phyloP scores from a whole-genome alignment of 345 rosid species.

The Streptanthus diversifolius region DNA sequence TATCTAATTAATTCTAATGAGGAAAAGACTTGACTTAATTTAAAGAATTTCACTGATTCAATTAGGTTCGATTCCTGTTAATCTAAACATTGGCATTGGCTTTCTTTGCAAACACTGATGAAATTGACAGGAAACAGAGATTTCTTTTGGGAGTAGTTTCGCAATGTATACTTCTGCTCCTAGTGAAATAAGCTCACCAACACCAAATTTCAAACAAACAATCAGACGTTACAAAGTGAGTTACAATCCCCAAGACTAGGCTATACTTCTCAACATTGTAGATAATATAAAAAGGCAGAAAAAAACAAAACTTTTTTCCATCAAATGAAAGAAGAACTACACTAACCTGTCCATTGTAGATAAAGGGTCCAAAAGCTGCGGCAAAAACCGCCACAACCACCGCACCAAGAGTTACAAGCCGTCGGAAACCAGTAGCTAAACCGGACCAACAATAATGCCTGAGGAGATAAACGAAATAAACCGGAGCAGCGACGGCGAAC shows the following conservation, averaged over 20 bases:
- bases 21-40: neutral
- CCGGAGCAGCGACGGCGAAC: conserved; percentile 93
- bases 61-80: neutral
- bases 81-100: neutral
- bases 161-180: neutral
- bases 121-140: neutral
- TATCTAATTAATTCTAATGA: neutral
- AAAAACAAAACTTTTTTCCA: neutral
- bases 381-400: conserved; percentile 65
- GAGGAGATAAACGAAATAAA: conserved; percentile 77
- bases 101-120: neutral
- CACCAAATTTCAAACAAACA: neutral
- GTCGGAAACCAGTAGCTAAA: conserved; percentile 44
- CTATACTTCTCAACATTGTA: neutral
- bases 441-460: conserved; percentile 84
- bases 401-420: conserved; percentile 53
- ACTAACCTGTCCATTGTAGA: conserved; percentile 73
- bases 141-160: neutral
- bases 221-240: neutral
- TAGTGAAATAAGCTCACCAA: neutral
- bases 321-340: neutral
- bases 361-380: conserved; percentile 72
- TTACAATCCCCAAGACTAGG: neutral
- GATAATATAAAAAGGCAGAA: neutral
- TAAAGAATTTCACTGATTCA: neutral